phyloP scores from a whole-genome alignment of 2,329 filamentous ascomycete species.

The Alternaria tenuissima region DNA sequence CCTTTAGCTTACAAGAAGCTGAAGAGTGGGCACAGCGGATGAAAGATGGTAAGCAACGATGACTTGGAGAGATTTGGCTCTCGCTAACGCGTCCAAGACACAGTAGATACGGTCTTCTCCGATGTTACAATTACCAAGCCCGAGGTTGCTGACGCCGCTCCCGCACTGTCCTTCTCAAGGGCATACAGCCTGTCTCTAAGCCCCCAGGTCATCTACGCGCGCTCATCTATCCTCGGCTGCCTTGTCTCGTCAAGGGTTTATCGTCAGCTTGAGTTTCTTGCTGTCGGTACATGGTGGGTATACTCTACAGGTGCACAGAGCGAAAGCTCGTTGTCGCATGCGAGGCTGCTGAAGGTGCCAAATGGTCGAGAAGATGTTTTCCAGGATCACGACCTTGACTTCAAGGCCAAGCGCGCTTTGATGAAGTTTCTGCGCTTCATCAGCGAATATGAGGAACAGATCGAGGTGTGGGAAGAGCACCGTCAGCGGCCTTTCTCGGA shows the following conservation, averaged over 20 bases:
- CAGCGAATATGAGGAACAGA: slow-evolving; percentile 71
- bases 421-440: slow-evolving; percentile 97
- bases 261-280: slow-evolving; percentile 89
- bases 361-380: slow-evolving; percentile 94
- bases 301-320: slow-evolving; percentile 54
- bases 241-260: slow-evolving; percentile 91
- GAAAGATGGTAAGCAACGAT: slow-evolving; percentile 40
- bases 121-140: slow-evolving; percentile 47
- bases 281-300: slow-evolving; percentile 92
- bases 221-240: slow-evolving; percentile 77
- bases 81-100: slow-evolving; percentile 25
- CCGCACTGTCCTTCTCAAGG: slow-evolving; percentile 68
- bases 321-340: slow-evolving; percentile 10
- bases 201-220: slow-evolving; percentile 85
- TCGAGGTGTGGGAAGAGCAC: slow-evolving; percentile 66
- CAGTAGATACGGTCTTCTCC: slow-evolving; percentile 34
- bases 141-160: slow-evolving; percentile 24
- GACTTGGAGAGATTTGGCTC: not conserved
- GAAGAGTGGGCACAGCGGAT: slow-evolving; percentile 72
- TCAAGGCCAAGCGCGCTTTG: slow-evolving; percentile 81
- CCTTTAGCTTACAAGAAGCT: slow-evolving; percentile 82
- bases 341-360: slow-evolving; percentile 73
- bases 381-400: slow-evolving; percentile 75
- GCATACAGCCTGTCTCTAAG: slow-evolving; percentile 85
- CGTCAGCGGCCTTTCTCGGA: slow-evolving; percentile 63